Evolutionary conservation across 176 grass and related monocot genomes (phyloP).

Genomic region (Hyparrhenia diplandra): DNA sequence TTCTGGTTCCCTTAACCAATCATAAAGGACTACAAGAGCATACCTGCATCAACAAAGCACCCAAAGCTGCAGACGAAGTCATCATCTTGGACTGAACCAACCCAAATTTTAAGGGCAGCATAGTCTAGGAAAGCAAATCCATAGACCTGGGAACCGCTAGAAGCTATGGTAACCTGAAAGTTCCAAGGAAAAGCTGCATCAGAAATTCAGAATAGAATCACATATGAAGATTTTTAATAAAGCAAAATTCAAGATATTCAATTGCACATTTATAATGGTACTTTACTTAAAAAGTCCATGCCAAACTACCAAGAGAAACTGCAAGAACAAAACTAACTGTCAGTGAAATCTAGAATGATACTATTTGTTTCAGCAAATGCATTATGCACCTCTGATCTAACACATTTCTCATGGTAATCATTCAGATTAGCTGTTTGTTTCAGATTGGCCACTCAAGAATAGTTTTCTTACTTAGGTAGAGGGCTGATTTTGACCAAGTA

Average conservation of each 20-base stretch:
- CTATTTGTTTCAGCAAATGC: background rate
- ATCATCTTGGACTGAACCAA: constrained; percentile 79
- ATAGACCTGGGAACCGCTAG: constrained; percentile 46
- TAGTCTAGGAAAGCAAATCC: constrained; percentile 97
- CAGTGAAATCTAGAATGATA: background rate
- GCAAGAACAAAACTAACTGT: background rate
- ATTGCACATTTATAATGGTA: background rate
- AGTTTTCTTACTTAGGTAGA: too few relatives aligned
- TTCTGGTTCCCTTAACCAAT: constrained; percentile 14
- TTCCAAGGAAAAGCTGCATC: constrained; percentile 4
- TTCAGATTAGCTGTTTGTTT: background rate
- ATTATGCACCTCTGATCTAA: background rate
- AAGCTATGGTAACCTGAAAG: constrained; percentile 33
- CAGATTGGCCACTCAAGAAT: background rate
- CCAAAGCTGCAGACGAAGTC: constrained; percentile 77
- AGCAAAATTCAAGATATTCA: background rate
- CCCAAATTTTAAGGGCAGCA: constrained; percentile 82
- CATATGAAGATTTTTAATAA: constrained; percentile 19
- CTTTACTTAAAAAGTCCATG: background rate
- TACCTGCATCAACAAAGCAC: constrained; percentile 94
- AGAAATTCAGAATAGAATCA: constrained; percentile 12
- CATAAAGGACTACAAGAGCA: constrained; percentile 16
- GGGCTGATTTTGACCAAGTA: too few relatives aligned
- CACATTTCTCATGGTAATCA: background rate
- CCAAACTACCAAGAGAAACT: background rate